Base-by-base conservation (phyloP, 2,329 filamentous ascomycete genomes). In the Trichoderma koningii region DNA sequence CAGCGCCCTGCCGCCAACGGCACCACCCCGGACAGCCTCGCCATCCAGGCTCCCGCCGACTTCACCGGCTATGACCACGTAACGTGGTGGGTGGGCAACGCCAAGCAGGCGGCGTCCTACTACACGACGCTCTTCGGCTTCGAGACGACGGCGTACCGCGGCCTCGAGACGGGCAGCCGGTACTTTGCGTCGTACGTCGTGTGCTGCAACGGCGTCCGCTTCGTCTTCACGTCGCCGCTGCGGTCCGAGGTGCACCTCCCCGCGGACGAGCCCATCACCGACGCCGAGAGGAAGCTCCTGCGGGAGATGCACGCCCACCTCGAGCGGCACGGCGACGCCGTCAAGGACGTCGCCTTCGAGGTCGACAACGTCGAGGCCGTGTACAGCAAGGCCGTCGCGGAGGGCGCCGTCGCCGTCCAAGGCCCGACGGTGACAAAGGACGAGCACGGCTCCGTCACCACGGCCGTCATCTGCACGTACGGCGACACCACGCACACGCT, bases 21-120 rank as follows among this genome's bases (percentile, higher is more conserved):
- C 51, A 71, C 74, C 47, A 72, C 74, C 50, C 74, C 76, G 66
- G 84, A 84, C 71, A 85, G 85, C 71, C 84, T 81, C 71, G 81
- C 83, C 67, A 80, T 86, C 53, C 81, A 84, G 71, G 79, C 82
- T 71, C 71, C 79, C 71, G 70, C 64, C 71, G 84, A 83, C 74
- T 93, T 96, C 80, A 86, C 87, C 67, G 93, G 92, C 74, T 97
- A 97, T 76, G 92, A 97, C 79, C 91, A 97, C 78, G 86, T 97
- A 64, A 93, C 92, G 70, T 97, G 93, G 93, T 97, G 92, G 81
- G 94, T 97, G 34, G 93, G 93, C 75, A 98, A 98, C 75, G 93
- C 94, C 71, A 97, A 97, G 80, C 93, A 97, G 81, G 92, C 93
- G 3, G 93, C 93, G 45, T 85, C 89, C 15, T 97, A 92, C 80